A percentile compares a stretch with the other conserved stretches of the same genome.
These are phyloP conservation scores for Xylaria intraflava DNA, from an alignment of 495 filamentous ascomycete species.

Conservation along the genomic window DNA sequence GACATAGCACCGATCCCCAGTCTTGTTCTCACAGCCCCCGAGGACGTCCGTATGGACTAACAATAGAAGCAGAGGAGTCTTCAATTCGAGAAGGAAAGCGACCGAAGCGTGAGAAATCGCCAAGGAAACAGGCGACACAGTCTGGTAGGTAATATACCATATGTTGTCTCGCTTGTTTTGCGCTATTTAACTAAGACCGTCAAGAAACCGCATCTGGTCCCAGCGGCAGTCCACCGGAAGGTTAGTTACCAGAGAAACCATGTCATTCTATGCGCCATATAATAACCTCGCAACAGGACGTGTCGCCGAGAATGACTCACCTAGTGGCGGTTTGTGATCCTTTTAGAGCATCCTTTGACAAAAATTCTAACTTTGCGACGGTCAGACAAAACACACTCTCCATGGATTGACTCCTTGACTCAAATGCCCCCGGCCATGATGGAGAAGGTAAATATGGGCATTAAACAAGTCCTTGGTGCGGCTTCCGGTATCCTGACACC, in stretches of 20 bases:
- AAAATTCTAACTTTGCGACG: background rate
- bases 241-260: background rate
- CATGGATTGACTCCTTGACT: slow-evolving; percentile 8
- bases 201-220: background rate
- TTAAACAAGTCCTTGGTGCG: slow-evolving; percentile 5
- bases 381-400: slow-evolving; percentile 3
- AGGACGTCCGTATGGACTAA: background rate
- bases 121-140: background rate
- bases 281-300: background rate
- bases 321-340: background rate
- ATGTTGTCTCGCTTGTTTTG: background rate
- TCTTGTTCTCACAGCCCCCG: background rate
- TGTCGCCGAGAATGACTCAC: background rate
- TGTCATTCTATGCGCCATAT: background rate
- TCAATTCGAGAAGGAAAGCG: background rate
- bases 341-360: background rate
- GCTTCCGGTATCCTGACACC: background rate
- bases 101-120: background rate
- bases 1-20: background rate
- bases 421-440: background rate
- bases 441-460: slow-evolving; percentile 3
- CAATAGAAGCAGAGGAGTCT: background rate
- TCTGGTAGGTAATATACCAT: background rate
- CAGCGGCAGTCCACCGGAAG: background rate
- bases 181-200: background rate